Percentiles rank a stretch among this genome's conserved stretches.
phyloP scores from a whole-genome alignment of 805 yeast genomes.

The Tetrapisispora arboricola region DNA sequence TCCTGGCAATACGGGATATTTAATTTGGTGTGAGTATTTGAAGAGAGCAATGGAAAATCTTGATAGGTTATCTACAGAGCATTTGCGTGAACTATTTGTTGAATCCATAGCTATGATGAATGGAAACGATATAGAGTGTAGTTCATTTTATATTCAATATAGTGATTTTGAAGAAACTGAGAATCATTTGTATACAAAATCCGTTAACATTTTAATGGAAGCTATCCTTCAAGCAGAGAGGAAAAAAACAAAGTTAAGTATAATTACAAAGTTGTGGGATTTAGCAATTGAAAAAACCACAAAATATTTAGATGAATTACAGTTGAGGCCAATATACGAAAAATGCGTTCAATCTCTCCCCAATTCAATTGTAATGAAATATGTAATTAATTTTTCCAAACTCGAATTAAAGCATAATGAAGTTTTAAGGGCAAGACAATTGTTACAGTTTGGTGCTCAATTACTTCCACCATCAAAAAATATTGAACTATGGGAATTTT shows the following conservation, averaged over 20 bases:
- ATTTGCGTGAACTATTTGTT: conserved; percentile 67
- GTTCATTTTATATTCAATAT: conserved; percentile 44
- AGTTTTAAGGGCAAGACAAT: conserved; percentile 48
- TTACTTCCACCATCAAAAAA: conserved; percentile 29
- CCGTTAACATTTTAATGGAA: conserved; percentile 41
- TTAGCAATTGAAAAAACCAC: conserved; percentile 34
- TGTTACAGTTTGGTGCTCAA: conserved; percentile 47
- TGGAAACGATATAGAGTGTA: conserved; percentile 28
- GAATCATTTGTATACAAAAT: conserved; percentile 40
- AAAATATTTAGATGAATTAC: conserved; percentile 32
- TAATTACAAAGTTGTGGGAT: conserved; percentile 35
- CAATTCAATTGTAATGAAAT: conserved; percentile 30
- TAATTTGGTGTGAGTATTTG: conserved; percentile 65
- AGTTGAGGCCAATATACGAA: conserved; percentile 41
- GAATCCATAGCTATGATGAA: conserved; percentile 49
- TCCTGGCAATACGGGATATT: conserved; percentile 43
- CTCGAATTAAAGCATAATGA: conserved; percentile 49
- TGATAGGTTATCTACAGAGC: conserved; percentile 32
- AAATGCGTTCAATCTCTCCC: conserved; percentile 42
- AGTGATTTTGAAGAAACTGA: conserved; percentile 49
- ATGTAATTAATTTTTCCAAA: conserved; percentile 45
- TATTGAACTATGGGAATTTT: conserved; percentile 45
- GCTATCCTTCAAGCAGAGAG: conserved; percentile 19
- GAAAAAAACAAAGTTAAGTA: conserved; percentile 7
- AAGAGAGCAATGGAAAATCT: conserved; percentile 34